Evolutionary conservation across 73 alveolate species (phyloP), one percentile per base, ranked within the genome.

Genomic region (Paramecium caudatum): DNA sequence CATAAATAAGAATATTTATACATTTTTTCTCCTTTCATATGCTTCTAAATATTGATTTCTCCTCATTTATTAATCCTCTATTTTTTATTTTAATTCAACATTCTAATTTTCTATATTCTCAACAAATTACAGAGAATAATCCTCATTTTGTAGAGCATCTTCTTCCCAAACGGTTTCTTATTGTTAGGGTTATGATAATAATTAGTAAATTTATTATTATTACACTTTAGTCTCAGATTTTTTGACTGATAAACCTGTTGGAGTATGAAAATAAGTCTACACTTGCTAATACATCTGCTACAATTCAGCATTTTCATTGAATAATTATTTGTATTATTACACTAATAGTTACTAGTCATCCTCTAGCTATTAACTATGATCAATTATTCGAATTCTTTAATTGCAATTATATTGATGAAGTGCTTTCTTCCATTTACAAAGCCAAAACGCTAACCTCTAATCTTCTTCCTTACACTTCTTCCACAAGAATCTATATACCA

Each of bases 231-330:
- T 23, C 30, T 55, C 80, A 27, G 80, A 55, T 21, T 55, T 55
- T 1, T 55, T 55, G 8, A 55, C 80, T 5, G 80, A 55, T 23
- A 55, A 55, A 12, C 80, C 80, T 5, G 80, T 55, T 55, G 80
- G 80, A 55, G 80, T 55, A 55, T 55, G 80, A 55, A 55, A 55
- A 23, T 55, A 55, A 0, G 80, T 55, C 30, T 55, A 55, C 10
- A 55, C 80, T 55, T 55, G 16, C 7, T 55, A 21, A 55, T 55
- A 55, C 80, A 16, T 55, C 30, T 55, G 30, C 30, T 55, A 21
- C n/a, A 55, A 55, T 23, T 55, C 80, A 9, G 41, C 23, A 55
- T 55, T 55, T 55, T 55, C 80, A 55, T 27, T 23, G 12, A 43
- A 55, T 55, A 55, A 55, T 55, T 55, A 55, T 27, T 55, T 55